A percentile compares a stretch with the other conserved stretches of the same genome.
Evolutionary conservation across 1,139 yeast species (phyloP).

Genomic region (Taphrina confusa): DNA sequence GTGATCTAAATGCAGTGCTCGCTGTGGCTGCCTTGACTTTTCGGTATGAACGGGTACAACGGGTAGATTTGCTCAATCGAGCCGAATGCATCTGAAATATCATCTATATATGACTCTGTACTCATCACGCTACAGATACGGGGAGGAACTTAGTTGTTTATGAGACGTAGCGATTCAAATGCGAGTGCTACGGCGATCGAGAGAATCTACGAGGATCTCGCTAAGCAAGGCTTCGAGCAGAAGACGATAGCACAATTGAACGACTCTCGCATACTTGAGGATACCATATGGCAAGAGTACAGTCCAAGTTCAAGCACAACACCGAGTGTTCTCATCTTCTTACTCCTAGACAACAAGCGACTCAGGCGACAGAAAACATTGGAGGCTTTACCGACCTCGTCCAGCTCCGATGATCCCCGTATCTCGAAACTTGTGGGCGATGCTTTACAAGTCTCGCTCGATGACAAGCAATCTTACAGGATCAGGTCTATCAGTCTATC

Average conservation of each 20-base stretch:
- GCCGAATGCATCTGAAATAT: too few species aligned
- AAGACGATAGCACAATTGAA: not conserved
- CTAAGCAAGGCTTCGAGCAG: conserved; percentile 1
- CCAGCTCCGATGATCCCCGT: not conserved
- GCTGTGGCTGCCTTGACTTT: too few species aligned
- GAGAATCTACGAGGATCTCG: conserved; percentile 9
- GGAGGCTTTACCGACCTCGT: not conserved
- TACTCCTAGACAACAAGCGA: not conserved
- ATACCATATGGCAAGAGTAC: not conserved
- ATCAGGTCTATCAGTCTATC: not conserved
- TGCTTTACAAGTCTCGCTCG: not conserved
- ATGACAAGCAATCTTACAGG: conserved; percentile 1
- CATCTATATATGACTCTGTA: too few species aligned
- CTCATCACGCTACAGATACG: too few species aligned
- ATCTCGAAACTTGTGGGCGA: not conserved
- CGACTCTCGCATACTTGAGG: conserved; percentile 2
- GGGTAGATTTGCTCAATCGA: too few species aligned
- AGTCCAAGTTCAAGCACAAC: not conserved
- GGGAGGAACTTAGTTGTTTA: too few species aligned
- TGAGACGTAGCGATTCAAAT: not conserved
- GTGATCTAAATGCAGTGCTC: too few species aligned
- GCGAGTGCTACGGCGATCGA: not conserved
- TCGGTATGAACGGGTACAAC: too few species aligned
- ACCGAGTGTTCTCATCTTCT: not conserved
- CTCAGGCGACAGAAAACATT: not conserved